Evolutionary conservation across 176 grass and related monocot species (phyloP).

Genomic region (Otatea glauca): DNA sequence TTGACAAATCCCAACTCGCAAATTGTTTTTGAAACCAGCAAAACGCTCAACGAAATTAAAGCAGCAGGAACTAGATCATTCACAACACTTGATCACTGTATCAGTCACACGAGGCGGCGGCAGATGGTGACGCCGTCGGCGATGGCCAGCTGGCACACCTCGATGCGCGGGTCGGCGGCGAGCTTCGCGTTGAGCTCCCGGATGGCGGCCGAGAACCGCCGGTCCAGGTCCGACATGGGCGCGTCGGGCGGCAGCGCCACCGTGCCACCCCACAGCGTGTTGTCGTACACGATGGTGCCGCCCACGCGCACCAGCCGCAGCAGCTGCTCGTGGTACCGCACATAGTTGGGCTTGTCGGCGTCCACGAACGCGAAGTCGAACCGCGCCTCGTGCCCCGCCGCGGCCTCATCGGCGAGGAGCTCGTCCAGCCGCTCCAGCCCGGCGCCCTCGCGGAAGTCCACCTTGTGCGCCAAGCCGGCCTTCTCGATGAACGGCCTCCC

Average conservation of each 20-base stretch:
- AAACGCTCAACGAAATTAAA: background rate
- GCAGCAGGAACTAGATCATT: no score
- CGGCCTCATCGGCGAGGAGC: constrained; percentile 51
- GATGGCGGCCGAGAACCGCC: background rate
- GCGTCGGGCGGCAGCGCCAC: constrained; percentile 51
- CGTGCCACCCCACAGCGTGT: constrained; percentile 68
- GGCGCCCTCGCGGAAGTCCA: constrained; percentile 61
- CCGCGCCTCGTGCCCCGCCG: background rate
- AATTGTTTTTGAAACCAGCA: background rate
- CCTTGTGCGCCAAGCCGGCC: constrained; percentile 61
- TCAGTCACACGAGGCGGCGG: constrained; percentile 54
- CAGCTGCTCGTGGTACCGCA: constrained; percentile 58
- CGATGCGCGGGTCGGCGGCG: constrained; percentile 46
- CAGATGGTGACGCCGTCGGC: constrained; percentile 76
- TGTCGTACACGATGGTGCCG: constrained; percentile 66
- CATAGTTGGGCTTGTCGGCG: constrained; percentile 70
- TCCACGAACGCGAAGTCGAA: constrained; percentile 83
- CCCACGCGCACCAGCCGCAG: constrained; percentile 57
- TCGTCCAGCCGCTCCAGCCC: constrained; percentile 49
- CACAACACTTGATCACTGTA: background rate
- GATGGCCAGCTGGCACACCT: constrained; percentile 69
- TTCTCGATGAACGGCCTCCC: constrained; percentile 57
- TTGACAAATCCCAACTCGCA: background rate
- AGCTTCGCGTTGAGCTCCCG: constrained; percentile 48
- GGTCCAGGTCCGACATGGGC: background rate